Base-by-base conservation (phyloP, 805 yeast species). In the Suhomyces kilbournensis region DNA sequence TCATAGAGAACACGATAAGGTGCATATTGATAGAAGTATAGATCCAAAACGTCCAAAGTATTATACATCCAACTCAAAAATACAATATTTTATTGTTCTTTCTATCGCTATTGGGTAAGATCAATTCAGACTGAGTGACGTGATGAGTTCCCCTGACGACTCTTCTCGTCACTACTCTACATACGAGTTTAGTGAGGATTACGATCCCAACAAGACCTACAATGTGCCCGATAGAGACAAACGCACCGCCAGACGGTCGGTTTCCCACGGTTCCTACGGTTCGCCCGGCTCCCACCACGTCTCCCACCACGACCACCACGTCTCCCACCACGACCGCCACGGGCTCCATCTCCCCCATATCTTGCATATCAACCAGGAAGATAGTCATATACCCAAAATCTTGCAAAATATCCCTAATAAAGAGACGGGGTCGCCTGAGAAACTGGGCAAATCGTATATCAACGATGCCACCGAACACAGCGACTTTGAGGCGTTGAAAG, bases 401-500 rank as follows among this genome's bases (percentile, higher is more conserved):
- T 38, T 17, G 42, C 42, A 19, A 19, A 14, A 15, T 7, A 10
- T n/a, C 7, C 45, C 45, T 7, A 30, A 42, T 15, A 14, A n/a
- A 15, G 23, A 14, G 23, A 38, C 19, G 9, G 3, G 19, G 23
- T 12, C 23, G 43, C 19, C 52, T 7, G 46, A 4, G 9, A 26
- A 26, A 9, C 12, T 3, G 3, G 28, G 35, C 25, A 40, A 28
- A 23, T 63, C 69, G 9, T 57, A 59, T 38, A 46, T 67, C 25
- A 59, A 60, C 23, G 64, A 63, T 15, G 70, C 69, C 4, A 61
- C 68, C 2, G 59, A 60, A 12, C 61, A 58, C n/a, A 61, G 60
- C 42, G 73, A 70, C 50, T 57, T 69, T 28, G 65, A 64, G 35
- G 73, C 72, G 32, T 56, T 71, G 28, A 60, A 60, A 47, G 70